These are phyloP conservation scores for Trichophyton mentagrophytes DNA, from an alignment of 2,329 filamentous ascomycete genomes.

Conservation along the genomic window DNA sequence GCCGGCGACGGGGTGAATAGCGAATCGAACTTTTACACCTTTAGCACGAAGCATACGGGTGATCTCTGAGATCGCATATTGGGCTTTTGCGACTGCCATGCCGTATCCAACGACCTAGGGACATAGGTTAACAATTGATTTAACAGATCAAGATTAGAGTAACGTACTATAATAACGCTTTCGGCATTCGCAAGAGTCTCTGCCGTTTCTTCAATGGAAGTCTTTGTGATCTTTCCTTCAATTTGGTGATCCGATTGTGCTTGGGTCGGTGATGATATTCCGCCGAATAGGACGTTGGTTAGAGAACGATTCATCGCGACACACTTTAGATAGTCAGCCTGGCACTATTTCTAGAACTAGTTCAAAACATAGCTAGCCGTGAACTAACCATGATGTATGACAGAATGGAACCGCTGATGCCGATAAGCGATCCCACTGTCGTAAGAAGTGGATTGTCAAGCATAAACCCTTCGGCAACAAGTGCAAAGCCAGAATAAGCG, in stretches of 20 bases:
- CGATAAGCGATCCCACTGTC: conserved; percentile 74
- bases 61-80: conserved; percentile 80
- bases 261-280: conserved; percentile 53
- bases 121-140: background rate
- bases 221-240: conserved; percentile 66
- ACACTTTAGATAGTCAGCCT: conserved; percentile 37
- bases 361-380: background rate
- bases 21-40: conserved; percentile 72
- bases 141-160: conserved; percentile 39
- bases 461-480: conserved; percentile 88
- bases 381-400: conserved; percentile 56
- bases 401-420: conserved; percentile 76
- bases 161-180: conserved; percentile 61
- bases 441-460: conserved; percentile 74
- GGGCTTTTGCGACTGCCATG: conserved; percentile 88
- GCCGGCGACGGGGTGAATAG: conserved; percentile 80
- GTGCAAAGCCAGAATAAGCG: conserved; percentile 78
- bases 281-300: conserved; percentile 81
- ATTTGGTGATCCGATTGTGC: conserved; percentile 59
- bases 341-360: background rate
- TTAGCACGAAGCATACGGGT: conserved; percentile 59
- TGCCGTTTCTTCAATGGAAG: conserved; percentile 66
- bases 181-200: conserved; percentile 64
- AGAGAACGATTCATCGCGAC: conserved; percentile 84
- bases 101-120: conserved; percentile 63